Conservation (phyloP, 495 filamentous ascomycete species). For the Cudoniella acicularis region DNA sequence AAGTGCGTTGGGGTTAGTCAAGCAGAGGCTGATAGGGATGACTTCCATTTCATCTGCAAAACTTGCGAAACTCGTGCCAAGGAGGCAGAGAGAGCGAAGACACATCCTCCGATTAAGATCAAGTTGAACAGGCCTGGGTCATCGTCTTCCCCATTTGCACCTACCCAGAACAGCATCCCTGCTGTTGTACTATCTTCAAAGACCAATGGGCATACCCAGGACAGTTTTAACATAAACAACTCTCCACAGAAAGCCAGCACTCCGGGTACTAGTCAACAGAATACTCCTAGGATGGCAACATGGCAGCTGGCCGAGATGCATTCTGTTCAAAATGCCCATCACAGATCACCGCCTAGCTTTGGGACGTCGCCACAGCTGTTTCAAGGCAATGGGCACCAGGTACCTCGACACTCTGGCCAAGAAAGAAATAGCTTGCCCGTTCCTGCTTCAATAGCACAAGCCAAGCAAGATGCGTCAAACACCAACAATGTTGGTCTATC, state of each 20-base stretch:
- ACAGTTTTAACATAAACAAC: neutral
- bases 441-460: neutral
- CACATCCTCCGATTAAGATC: conserved; percentile 60
- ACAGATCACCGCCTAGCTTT: neutral
- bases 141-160: conserved; percentile 18
- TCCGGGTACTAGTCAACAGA: neutral
- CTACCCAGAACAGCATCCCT: conserved; percentile 14
- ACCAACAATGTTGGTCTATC: conserved; percentile 4
- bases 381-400: conserved; percentile 9
- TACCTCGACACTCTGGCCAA: neutral
- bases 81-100: conserved; percentile 47
- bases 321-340: neutral
- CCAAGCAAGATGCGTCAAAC: neutral
- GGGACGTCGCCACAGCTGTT: neutral
- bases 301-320: neutral
- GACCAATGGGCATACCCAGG: neutral
- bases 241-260: neutral
- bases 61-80: conserved; percentile 68
- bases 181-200: conserved; percentile 1
- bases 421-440: neutral
- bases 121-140: conserved; percentile 62
- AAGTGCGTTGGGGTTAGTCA: conserved; percentile 79
- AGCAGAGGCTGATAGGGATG: conserved; percentile 73
- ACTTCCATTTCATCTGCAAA: conserved; percentile 85
- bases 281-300: conserved; percentile 5